These are phyloP conservation scores for Themeda triandra DNA, from an alignment of 176 grass and related monocot species.

Conservation along the genomic window DNA sequence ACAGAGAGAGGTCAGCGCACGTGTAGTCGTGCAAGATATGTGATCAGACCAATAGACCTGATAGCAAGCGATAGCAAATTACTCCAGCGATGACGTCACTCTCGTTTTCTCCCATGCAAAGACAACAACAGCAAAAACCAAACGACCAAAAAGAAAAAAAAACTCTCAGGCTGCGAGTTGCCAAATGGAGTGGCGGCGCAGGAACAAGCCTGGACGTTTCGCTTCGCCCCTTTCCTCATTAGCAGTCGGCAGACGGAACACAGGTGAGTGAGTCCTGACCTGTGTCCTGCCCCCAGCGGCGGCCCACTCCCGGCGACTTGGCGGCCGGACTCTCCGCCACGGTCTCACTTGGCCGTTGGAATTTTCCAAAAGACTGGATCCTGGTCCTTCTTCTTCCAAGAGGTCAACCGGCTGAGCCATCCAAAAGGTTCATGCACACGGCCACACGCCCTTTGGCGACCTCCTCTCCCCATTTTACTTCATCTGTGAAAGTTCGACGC, in stretches of 20 bases:
- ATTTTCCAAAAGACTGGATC: background rate
- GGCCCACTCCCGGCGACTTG: background rate
- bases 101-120: background rate
- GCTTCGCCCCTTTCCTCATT: background rate
- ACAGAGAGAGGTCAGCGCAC: background rate
- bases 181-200: background rate
- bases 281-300: background rate
- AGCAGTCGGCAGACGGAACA: slow-evolving; percentile 12
- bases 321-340: background rate
- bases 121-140: background rate
- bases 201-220: slow-evolving; percentile 22
- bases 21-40: background rate
- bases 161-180: no score
- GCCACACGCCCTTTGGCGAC: background rate
- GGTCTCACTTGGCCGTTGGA: slow-evolving; percentile 28
- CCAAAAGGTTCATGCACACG: background rate
- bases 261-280: background rate
- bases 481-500: background rate
- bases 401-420: slow-evolving; percentile 5
- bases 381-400: background rate
- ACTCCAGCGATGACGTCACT: background rate
- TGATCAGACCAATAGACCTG: background rate
- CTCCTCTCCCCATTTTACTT: background rate
- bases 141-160: background rate
- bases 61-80: background rate